Evolutionary conservation across 306 rosid genomes (phyloP), one percentile per base, ranked within the genome.

Genomic region (Astragalus glycyphyllos): DNA sequence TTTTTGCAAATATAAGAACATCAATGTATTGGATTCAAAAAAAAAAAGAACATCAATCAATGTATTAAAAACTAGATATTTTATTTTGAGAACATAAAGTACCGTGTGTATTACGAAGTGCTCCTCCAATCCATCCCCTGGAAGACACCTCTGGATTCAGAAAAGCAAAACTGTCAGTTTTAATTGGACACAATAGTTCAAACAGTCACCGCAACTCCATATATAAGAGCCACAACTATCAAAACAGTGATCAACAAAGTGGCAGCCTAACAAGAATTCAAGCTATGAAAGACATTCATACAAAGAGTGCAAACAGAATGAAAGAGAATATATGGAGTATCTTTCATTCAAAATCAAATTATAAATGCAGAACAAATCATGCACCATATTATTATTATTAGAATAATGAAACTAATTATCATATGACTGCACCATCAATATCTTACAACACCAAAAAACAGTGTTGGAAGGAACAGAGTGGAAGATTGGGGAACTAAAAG

Each of bases 31-130:
- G n/a, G n/a, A n/a, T n/a, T n/a, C n/a, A n/a, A n/a, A n/a, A n/a
- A n/a, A n/a, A n/a, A n/a, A n/a, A 11, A 72, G 8, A 72, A 26
- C 15, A 75, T 16, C 5, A 46, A 54, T 26, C n/a, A n/a, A n/a
- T n/a, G 44, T 58, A 65, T 26, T 34, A 42, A 5, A 41, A 66
- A 44, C 9, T 63, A 48, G 53, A 32, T 58, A 65, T 47, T 59
- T 44, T 56, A 75, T 5, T n/a, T 57, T 64, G 34, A 13, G 14
- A 50, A 47, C 6, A 32, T 14, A 65, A 45, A 74, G 77, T 85
- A 93, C 98, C 92, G 73, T 84, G 80, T 94, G 89, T 72, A 94
- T 87, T 62, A 89, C 92, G 75, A 94, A 83, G 72, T 90, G 93
- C 75, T 94, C 98, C 47, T 94, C 96, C 88, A 94, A 84, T 56